Conservation (phyloP, 768 basidiomycete genomes). For the Phylloporus scabripes region DNA sequence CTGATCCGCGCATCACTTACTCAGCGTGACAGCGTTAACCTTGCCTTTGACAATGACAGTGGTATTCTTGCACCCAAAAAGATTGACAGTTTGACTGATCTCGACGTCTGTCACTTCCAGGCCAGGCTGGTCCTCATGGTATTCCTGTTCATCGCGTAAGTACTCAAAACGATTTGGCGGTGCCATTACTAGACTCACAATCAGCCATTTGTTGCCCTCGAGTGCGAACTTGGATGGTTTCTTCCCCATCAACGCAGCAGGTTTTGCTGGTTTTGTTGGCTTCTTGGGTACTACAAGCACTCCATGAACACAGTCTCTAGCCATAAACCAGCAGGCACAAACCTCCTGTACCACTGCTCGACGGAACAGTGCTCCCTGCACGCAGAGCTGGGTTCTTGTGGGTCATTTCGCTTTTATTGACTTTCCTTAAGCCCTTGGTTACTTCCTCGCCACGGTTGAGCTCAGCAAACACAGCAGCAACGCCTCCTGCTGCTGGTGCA, state of each 20-base stretch:
- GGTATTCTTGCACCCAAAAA: constrained; percentile 86
- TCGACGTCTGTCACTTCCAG: constrained; percentile 73
- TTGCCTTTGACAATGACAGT: constrained; percentile 87
- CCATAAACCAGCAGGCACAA: constrained; percentile 19
- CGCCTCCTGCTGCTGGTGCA: constrained; percentile 47
- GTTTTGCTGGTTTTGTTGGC: constrained; percentile 80
- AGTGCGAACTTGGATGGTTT: constrained; percentile 86
- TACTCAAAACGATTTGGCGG: not conserved
- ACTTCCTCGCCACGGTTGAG: constrained; percentile 87
- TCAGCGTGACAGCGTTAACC: constrained; percentile 86
- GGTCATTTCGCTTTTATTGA: constrained; percentile 95
- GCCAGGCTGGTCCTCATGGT: constrained; percentile 74
- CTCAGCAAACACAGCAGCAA: constrained; percentile 82
- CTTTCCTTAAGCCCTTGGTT: constrained; percentile 87
- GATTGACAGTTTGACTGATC: constrained; percentile 77
- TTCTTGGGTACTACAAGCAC: constrained; percentile 43
- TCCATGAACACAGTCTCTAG: not conserved
- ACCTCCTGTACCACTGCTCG: constrained; percentile 31
- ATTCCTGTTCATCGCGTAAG: constrained; percentile 55
- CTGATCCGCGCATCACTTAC: constrained; percentile 36
- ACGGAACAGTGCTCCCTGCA: constrained; percentile 46
- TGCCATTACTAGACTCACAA: constrained; percentile 47
- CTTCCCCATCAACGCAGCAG: constrained; percentile 76
- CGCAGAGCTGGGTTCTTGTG: constrained; percentile 95
- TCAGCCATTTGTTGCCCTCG: constrained; percentile 90